phyloP scores from a whole-genome alignment of 2,329 filamentous ascomycete species.

The Cylindrodendrum hubeiense region DNA sequence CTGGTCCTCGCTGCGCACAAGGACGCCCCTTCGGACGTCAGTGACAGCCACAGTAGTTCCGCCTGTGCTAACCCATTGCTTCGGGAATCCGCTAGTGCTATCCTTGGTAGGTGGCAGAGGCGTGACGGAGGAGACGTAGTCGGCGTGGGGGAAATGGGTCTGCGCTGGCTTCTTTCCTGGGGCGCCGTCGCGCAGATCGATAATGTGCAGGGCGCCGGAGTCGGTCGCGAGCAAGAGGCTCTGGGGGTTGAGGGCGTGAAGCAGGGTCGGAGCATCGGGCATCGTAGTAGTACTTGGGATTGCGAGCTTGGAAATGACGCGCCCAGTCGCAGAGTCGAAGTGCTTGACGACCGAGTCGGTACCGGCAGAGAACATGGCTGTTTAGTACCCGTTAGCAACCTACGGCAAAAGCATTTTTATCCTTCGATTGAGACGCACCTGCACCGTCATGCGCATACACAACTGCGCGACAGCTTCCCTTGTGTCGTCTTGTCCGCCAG shows the following conservation, averaged over 20 bases:
- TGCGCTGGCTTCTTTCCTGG: slow-evolving; percentile 76
- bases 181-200: slow-evolving; percentile 78
- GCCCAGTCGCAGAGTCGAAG: slow-evolving; percentile 69
- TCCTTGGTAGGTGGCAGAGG: slow-evolving; percentile 83
- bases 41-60: slow-evolving; percentile 92
- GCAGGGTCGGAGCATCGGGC: slow-evolving; percentile 81
- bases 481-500: slow-evolving; percentile 91
- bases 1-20: slow-evolving; percentile 93
- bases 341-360: slow-evolving; percentile 70
- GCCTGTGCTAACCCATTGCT: slow-evolving; percentile 95
- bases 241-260: slow-evolving; percentile 88
- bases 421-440: slow-evolving; percentile 56
- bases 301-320: slow-evolving; percentile 84
- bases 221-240: slow-evolving; percentile 91
- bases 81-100: slow-evolving; percentile 89
- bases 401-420: no score
- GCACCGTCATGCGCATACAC: slow-evolving; percentile 84
- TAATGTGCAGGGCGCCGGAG: slow-evolving; percentile 88
- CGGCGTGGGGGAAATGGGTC: slow-evolving; percentile 88
- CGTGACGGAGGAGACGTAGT: slow-evolving; percentile 91
- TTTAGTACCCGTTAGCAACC: slow-evolving; percentile 24
- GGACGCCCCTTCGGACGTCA: slow-evolving; percentile 86
- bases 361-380: slow-evolving; percentile 74
- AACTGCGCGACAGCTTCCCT: slow-evolving; percentile 90
- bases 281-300: slow-evolving; percentile 71